phyloP scores from a whole-genome alignment of 1,284 basidiomycete genomes.

The Porodaedalea pini region DNA sequence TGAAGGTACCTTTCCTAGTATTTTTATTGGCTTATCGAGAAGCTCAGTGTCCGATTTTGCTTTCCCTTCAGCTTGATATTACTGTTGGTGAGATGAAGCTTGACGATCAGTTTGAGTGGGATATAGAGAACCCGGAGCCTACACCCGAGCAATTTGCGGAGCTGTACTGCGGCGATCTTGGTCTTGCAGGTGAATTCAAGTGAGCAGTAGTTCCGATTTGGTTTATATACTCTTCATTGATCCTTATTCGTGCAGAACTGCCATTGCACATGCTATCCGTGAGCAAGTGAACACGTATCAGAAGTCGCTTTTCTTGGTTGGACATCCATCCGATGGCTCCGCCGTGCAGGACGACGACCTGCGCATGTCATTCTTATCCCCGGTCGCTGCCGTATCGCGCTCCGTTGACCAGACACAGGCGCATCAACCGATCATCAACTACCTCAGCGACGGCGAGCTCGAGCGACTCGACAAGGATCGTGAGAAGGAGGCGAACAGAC shows the following conservation, averaged over 20 bases:
- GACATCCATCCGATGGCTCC: conserved; percentile 80
- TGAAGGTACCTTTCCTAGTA: conserved; percentile 65
- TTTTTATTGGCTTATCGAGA: conserved; percentile 8
- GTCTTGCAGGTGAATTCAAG: conserved; percentile 91
- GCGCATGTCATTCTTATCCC: conserved; percentile 83
- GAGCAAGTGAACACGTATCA: conserved; percentile 93
- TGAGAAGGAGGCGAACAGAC: conserved; percentile 84
- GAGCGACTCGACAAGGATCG: conserved; percentile 88
- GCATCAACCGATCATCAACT: conserved; percentile 87
- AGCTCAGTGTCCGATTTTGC: conserved; percentile 12
- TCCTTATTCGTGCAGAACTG: conserved; percentile 64
- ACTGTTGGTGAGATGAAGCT: conserved; percentile 92
- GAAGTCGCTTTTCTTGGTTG: conserved; percentile 89
- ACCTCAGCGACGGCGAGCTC: conserved; percentile 86
- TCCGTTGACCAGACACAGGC: conserved; percentile 70
- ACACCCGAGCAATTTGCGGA: conserved; percentile 94
- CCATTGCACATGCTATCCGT: conserved; percentile 92
- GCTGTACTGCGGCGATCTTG: conserved; percentile 83
- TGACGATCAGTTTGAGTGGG: conserved; percentile 99
- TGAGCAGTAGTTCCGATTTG: conserved; percentile 38
- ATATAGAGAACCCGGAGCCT: conserved; percentile 74
- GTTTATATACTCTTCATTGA: conserved; percentile 18
- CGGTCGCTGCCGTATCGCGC: conserved; percentile 67
- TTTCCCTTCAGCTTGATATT: conserved; percentile 76
- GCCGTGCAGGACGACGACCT: conserved; percentile 89